phyloP scores from a whole-genome alignment of 257 asterid genomes.

The Solanum clarkiae region DNA sequence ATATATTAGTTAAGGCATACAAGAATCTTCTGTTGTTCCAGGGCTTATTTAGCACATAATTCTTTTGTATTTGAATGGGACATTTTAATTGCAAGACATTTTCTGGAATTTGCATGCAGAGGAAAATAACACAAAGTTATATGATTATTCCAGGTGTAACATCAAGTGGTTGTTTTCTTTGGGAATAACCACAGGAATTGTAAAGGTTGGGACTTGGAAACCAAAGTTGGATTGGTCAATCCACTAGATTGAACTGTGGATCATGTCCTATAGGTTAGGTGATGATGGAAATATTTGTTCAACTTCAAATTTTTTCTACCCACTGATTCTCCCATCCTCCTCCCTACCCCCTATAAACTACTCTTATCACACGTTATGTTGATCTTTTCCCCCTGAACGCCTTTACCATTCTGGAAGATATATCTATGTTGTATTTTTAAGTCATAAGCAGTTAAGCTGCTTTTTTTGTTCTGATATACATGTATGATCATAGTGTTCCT shows the following conservation, averaged over 20 bases:
- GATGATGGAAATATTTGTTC: background rate
- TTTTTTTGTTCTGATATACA: background rate
- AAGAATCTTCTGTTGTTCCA: background rate
- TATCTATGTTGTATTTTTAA: background rate
- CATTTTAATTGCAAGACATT: background rate
- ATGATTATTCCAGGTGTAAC: background rate
- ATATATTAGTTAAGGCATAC: background rate
- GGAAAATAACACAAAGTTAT: too few relatives aligned
- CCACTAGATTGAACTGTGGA: background rate
- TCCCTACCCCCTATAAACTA: background rate
- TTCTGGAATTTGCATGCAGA: background rate
- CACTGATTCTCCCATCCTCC: background rate
- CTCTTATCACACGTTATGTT: background rate
- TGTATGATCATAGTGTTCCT: background rate
- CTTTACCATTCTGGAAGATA: background rate
- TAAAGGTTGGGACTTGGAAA: background rate
- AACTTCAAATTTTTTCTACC: background rate
- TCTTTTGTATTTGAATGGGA: background rate
- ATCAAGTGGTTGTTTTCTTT: background rate
- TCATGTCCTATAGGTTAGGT: background rate
- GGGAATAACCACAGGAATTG: background rate
- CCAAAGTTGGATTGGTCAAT: background rate
- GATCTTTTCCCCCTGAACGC: background rate
- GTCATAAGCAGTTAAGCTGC: background rate
- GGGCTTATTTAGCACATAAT: background rate